These are phyloP conservation scores for Pseudopediastrum boryanum DNA, from an alignment of 139 green algal species.

Conservation along the genomic window DNA sequence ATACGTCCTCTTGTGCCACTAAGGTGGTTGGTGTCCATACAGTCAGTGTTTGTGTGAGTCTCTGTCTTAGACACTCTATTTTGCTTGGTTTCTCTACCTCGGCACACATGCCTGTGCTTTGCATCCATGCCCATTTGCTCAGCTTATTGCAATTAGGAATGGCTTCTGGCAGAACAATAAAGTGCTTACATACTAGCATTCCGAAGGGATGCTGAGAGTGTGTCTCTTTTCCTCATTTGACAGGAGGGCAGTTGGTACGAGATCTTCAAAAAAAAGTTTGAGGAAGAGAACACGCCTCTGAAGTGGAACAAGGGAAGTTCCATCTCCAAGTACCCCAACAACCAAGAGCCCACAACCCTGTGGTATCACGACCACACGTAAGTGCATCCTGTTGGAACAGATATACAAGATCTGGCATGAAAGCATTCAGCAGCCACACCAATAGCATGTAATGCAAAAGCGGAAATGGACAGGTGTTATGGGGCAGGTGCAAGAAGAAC, in stretches of 20 bases:
- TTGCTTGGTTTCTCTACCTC: too few relatives aligned
- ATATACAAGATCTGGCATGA: neutral
- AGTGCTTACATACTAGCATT: neutral
- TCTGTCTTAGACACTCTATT: too few relatives aligned
- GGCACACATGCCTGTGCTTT: too few relatives aligned
- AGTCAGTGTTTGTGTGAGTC: too few relatives aligned
- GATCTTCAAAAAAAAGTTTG: neutral
- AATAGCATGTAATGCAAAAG: neutral
- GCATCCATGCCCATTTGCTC: too few relatives aligned
- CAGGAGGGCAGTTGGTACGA: neutral
- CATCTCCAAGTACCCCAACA: neutral
- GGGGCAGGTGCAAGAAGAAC: too few relatives aligned
- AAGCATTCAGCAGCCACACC: too few relatives aligned
- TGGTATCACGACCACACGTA: conserved; percentile 10
- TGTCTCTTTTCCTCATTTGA: neutral
- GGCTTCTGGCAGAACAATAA: neutral
- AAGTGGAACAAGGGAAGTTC: neutral
- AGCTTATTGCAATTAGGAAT: neutral
- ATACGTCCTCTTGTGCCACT: too few relatives aligned
- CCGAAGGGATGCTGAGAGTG: neutral
- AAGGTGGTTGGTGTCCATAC: too few relatives aligned
- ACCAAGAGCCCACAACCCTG: neutral
- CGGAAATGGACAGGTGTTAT: too few relatives aligned
- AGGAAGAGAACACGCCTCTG: neutral
- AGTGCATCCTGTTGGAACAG: neutral